These are phyloP conservation scores for Sarcodon sp. DNA, from an alignment of 768 basidiomycete species.

Conservation along the genomic window DNA sequence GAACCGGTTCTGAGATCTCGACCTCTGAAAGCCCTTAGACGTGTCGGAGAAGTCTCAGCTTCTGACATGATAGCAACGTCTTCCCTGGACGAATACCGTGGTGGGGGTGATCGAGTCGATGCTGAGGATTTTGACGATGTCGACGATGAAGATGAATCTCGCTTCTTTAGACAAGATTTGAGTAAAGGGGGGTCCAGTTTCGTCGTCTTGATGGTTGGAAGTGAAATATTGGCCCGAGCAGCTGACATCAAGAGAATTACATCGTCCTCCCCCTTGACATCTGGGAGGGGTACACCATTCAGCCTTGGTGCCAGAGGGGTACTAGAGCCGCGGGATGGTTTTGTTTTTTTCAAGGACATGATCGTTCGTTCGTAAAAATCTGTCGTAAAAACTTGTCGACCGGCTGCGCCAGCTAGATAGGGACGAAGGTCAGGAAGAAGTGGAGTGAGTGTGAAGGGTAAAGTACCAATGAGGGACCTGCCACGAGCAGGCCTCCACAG, in stretches of 20 bases:
- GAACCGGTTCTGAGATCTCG: not conserved
- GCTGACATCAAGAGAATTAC: not conserved
- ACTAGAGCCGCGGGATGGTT: not conserved
- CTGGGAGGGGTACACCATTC: constrained; percentile 6
- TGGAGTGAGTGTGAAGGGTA: not conserved
- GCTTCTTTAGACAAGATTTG: not conserved
- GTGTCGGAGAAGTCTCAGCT: not conserved
- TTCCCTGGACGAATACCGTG: not conserved
- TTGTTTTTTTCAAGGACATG: constrained; percentile 2
- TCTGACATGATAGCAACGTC: not conserved
- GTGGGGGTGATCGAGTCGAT: not conserved
- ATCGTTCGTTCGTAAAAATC: not conserved
- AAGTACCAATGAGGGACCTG: constrained; percentile 1
- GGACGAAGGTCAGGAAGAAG: not conserved
- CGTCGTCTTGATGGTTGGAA: not conserved
- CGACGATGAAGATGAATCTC: not conserved
- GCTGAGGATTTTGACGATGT: not conserved
- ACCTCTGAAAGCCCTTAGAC: not conserved
- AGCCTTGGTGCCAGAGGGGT: constrained; percentile 8
- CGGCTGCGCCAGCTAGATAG: not conserved
- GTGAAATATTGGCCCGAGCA: no score
- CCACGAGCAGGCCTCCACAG: not conserved
- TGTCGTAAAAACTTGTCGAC: constrained; percentile 1
- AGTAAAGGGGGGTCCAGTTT: not conserved
- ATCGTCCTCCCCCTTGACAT: constrained; percentile 1